Conservation (phyloP, 441 rosid species). For the Melastoma candidum region DNA sequence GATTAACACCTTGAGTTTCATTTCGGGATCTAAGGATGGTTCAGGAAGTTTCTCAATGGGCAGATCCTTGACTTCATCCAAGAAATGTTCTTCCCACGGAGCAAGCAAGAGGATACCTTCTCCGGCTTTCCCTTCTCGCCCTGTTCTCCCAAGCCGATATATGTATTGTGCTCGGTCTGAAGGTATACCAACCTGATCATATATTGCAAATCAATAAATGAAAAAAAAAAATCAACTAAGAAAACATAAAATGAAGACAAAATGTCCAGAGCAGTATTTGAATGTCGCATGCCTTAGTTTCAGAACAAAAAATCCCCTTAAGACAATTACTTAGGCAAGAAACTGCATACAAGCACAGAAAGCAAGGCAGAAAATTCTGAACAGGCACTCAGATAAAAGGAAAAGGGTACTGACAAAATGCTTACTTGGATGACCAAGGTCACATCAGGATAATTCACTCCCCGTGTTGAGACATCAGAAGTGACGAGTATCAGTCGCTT, state of each 20-base stretch:
- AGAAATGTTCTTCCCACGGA: slow-evolving; percentile 93
- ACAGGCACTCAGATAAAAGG: not conserved
- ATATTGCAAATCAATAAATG: not conserved
- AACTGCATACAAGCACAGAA: no score
- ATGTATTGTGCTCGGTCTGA: slow-evolving; percentile 72
- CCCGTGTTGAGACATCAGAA: slow-evolving; percentile 94
- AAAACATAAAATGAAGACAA: not conserved
- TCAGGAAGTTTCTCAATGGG: slow-evolving; percentile 53
- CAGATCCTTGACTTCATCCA: slow-evolving; percentile 64
- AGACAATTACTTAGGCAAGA: no score
- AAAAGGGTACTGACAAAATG: not conserved
- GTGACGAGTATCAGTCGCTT: slow-evolving; percentile 71
- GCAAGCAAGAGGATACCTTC: slow-evolving; percentile 74
- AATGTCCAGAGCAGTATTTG: not conserved
- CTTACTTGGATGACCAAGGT: slow-evolving; percentile 93
- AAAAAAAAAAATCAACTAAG: not conserved
- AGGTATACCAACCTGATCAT: slow-evolving; percentile 75
- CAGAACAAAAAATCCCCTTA: no score
- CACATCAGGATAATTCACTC: slow-evolving; percentile 95
- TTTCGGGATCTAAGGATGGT: slow-evolving; percentile 45
- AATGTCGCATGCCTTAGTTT: no score
- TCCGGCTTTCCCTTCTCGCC: slow-evolving; percentile 79
- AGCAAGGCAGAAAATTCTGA: no score
- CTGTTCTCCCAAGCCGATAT: slow-evolving; percentile 90
- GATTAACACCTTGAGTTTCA: slow-evolving; percentile 42